Percentiles rank a stretch among this genome's conserved stretches.
These are phyloP conservation scores for Albizia julibrissin DNA, from an alignment of 306 rosid genomes.

Conservation along the genomic window DNA sequence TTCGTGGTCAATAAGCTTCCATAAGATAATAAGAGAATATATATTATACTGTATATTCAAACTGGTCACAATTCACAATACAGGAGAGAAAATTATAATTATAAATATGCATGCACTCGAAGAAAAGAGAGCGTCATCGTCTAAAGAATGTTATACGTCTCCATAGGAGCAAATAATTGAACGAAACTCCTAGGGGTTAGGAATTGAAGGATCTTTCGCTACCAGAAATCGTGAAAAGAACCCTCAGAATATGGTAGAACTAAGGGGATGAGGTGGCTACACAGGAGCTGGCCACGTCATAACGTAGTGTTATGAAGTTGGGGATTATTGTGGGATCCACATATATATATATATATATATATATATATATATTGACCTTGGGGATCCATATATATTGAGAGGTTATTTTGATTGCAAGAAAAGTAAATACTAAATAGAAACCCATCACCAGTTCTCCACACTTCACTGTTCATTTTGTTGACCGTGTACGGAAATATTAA, in stretches of 20 bases:
- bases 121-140: background rate
- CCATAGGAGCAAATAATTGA: too few relatives aligned
- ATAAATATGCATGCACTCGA: too few relatives aligned
- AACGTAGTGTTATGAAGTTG: background rate
- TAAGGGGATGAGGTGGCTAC: background rate
- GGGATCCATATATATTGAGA: background rate
- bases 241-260: background rate
- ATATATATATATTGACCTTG: too few relatives aligned
- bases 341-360: too few relatives aligned
- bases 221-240: background rate
- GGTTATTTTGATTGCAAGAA: slow-evolving; percentile 2
- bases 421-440: background rate
- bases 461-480: background rate
- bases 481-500: background rate
- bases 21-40: background rate
- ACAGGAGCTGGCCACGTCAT: background rate
- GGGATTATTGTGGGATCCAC: background rate
- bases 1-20: background rate
- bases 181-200: background rate
- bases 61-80: too few relatives aligned
- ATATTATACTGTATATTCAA: background rate
- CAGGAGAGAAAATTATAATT: background rate
- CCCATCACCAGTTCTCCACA: background rate
- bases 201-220: background rate
- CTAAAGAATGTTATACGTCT: too few relatives aligned